phyloP scores from a whole-genome alignment of 306 rosid genomes.

The Carpinus fangiana region DNA sequence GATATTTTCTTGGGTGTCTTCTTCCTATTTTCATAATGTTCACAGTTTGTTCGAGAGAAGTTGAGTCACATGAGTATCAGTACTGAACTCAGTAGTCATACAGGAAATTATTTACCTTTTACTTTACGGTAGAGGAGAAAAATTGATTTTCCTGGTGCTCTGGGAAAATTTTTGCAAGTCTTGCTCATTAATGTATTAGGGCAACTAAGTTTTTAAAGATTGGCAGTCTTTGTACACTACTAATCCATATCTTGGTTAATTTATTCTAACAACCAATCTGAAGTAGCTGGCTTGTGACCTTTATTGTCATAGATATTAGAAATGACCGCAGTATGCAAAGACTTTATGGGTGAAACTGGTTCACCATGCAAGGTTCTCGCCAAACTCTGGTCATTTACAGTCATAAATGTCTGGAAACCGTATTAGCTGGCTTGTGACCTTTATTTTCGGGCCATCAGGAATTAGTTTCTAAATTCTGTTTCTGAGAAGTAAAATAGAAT shows the following conservation, averaged over 20 bases:
- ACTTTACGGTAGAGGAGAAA: constrained; percentile 1
- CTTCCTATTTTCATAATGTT: constrained; percentile 3
- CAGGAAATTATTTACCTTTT: not conserved
- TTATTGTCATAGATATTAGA: not conserved
- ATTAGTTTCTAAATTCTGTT: not conserved
- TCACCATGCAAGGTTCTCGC: not conserved
- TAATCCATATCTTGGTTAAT: not conserved
- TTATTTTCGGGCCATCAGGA: not conserved
- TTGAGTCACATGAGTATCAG: not conserved
- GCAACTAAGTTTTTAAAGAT: not conserved
- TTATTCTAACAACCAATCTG: not conserved
- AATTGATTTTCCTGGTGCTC: not conserved
- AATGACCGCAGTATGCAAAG: not conserved
- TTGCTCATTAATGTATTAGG: not conserved
- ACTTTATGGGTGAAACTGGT: too few relatives aligned
- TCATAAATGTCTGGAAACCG: not conserved
- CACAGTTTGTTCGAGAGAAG: not conserved
- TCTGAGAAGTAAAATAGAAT: not conserved
- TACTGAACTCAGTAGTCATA: constrained; percentile 1
- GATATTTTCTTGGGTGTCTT: constrained; percentile 10
- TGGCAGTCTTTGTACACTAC: not conserved
- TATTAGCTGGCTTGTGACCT: not conserved
- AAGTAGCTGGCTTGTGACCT: not conserved
- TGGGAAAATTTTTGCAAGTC: not conserved
- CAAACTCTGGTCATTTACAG: not conserved